These are phyloP conservation scores for Boletus patriciae DNA, from an alignment of 768 basidiomycete species.

Conservation along the genomic window DNA sequence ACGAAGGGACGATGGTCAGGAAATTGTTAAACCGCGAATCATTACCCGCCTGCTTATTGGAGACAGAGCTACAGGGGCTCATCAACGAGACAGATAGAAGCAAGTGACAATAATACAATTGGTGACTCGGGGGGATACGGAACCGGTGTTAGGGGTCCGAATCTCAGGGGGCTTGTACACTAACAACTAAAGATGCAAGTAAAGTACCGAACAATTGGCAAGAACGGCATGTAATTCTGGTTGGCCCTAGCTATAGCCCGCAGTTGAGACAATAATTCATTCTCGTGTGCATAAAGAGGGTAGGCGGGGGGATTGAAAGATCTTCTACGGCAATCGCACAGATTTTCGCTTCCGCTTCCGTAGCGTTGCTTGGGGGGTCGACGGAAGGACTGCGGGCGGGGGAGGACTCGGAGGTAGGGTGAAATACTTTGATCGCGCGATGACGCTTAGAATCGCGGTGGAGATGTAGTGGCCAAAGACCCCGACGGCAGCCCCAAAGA, in stretches of 20 bases:
- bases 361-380: slow-evolving; percentile 12
- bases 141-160: slow-evolving; percentile 11
- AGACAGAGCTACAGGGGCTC: neutral
- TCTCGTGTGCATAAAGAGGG: neutral
- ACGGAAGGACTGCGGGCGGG: neutral
- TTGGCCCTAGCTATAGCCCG: neutral
- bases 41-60: slow-evolving; percentile 4
- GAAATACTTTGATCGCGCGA: slow-evolving; percentile 17
- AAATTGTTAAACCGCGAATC: neutral
- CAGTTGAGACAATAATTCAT: neutral
- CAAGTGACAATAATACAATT: neutral
- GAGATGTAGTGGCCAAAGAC: slow-evolving; percentile 33
- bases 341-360: slow-evolving; percentile 26
- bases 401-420: slow-evolving; percentile 3
- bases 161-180: neutral
- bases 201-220: too few species aligned
- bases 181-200: neutral
- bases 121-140: neutral
- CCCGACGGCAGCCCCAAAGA: slow-evolving; percentile 49
- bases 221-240: too few species aligned
- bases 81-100: neutral
- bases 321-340: slow-evolving; percentile 23
- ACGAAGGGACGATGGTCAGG: neutral
- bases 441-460: slow-evolving; percentile 8
- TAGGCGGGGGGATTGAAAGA: neutral